Base-by-base conservation (phyloP, 345 rosid species). In the Psidium friedrichsthalianum region DNA sequence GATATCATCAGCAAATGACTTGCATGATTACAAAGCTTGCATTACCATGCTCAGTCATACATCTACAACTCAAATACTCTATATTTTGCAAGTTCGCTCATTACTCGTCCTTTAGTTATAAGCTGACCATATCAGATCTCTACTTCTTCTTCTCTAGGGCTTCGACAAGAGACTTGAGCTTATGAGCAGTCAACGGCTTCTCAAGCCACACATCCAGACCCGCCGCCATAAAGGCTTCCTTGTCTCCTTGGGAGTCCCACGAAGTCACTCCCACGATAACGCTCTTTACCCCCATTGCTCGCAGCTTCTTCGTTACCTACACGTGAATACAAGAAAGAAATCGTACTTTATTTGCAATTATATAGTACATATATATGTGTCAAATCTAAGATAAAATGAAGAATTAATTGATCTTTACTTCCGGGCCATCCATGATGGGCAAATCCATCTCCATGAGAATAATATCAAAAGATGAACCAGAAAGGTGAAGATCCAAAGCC, bases 401-500 rank as follows among this genome's bases (percentile, higher is more conserved):
- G 3, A 20, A 10, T 78, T 32, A 29, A 32, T 3, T 27, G 9
- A 16, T 56, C 25, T 22, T 18, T 89, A 89, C 93, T 91, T 88
- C 42, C 25, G 14, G 82, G 8, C 93, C 91, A 85, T 90, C 86
- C 93, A 88, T 87, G 15, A 90, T 18, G 8, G 92, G 93, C 90
- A 91, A 88, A 11, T 90, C 86, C 56, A 86, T 56, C 51, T 91
- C 93, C 85, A 88, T 90, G 6, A 91, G 83, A 59, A 93, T 88
- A 56, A 91, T 84, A 52, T 90, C 80, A 74, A 88, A 90, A 44
- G 84, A 59, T 51, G 86, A 87, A 0, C 91, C 91, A 7, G 74
- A 24, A 14, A 5, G 53, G 52, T 74, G 89, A 56, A 91, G 82
- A 27, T 93, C 91, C n/a, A 91, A 85, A 0, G 89, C 93, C 42